A percentile compares a stretch with the other conserved stretches of the same genome.
Conservation (phyloP, 129 eudicot genomes). For the Flaveria linearis region DNA sequence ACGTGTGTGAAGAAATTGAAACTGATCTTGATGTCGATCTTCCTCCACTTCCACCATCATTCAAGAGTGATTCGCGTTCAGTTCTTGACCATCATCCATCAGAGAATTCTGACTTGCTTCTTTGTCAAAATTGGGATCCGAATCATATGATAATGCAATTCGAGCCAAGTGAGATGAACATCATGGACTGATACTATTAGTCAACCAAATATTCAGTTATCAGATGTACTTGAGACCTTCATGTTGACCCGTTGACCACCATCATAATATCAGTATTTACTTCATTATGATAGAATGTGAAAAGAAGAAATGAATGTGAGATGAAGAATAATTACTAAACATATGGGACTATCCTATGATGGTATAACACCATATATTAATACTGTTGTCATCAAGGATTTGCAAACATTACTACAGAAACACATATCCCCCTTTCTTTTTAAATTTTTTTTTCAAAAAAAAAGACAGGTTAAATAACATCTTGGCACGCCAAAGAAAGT, state of each 20-base stretch:
- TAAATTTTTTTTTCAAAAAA: too few species aligned
- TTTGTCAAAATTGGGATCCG: slow-evolving; percentile 21
- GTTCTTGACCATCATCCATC: slow-evolving; percentile 1
- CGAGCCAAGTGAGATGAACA: slow-evolving; percentile 10
- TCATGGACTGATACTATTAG: slow-evolving; percentile 7
- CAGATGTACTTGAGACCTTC: slow-evolving; percentile 12
- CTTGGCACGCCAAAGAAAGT: neutral
- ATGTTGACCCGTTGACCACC: neutral
- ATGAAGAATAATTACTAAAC: neutral
- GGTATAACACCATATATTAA: neutral
- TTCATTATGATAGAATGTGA: neutral
- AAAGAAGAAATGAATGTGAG: neutral
- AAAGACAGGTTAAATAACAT: too few species aligned
- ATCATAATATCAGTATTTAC: neutral
- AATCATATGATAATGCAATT: slow-evolving; percentile 20
- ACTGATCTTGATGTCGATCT: slow-evolving; percentile 12
- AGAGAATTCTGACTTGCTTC: slow-evolving; percentile 9
- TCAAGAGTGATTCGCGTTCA: slow-evolving; percentile 1
- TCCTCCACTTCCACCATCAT: slow-evolving; percentile 38
- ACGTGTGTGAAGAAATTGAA: neutral
- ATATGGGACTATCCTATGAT: neutral
- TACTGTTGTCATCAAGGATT: neutral
- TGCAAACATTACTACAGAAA: neutral
- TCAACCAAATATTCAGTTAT: slow-evolving; percentile 23
- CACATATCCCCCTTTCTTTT: neutral